These are phyloP conservation scores for Lactarius psammicola DNA, from an alignment of 768 basidiomycete species.

Conservation along the genomic window DNA sequence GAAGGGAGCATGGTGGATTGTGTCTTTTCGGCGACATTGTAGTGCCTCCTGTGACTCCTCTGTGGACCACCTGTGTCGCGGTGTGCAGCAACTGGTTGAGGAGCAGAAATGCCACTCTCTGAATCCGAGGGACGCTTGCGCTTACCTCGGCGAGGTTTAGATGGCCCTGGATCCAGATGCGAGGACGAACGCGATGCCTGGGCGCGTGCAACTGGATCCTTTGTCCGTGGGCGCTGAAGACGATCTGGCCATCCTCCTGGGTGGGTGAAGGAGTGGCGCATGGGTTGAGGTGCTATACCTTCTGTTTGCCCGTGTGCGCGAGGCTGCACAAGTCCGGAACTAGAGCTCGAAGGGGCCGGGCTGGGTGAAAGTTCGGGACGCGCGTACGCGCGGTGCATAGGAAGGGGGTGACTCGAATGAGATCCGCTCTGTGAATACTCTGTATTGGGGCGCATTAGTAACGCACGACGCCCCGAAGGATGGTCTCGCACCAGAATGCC, in stretches of 20 bases:
- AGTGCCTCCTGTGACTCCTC: constrained; percentile 23
- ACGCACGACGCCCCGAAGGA: neutral
- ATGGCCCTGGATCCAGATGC: neutral
- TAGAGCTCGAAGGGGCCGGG: constrained; percentile 15
- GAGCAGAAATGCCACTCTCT: constrained; percentile 7
- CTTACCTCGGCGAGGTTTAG: constrained; percentile 18
- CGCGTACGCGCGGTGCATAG: neutral
- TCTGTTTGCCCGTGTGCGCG: constrained; percentile 13
- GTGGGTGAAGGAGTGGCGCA: constrained; percentile 25
- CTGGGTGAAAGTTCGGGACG: constrained; percentile 8
- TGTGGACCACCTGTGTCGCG: constrained; percentile 21
- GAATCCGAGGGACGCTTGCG: constrained; percentile 20
- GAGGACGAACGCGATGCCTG: constrained; percentile 9
- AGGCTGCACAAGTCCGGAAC: constrained; percentile 7
- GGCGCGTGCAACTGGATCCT: constrained; percentile 4
- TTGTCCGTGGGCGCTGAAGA: constrained; percentile 11
- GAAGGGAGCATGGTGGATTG: constrained; percentile 28
- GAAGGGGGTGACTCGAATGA: neutral
- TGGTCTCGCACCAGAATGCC: constrained; percentile 8
- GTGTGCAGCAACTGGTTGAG: constrained; percentile 9
- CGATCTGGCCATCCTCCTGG: constrained; percentile 26
- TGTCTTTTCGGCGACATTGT: constrained; percentile 27
- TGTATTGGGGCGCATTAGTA: constrained; percentile 2
- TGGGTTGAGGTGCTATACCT: constrained; percentile 27
- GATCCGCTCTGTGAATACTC: neutral